Percentiles rank a stretch among this genome's conserved stretches.
phyloP scores from a whole-genome alignment of 768 basidiomycete genomes.

The Hebeloma cylindrosporum region DNA sequence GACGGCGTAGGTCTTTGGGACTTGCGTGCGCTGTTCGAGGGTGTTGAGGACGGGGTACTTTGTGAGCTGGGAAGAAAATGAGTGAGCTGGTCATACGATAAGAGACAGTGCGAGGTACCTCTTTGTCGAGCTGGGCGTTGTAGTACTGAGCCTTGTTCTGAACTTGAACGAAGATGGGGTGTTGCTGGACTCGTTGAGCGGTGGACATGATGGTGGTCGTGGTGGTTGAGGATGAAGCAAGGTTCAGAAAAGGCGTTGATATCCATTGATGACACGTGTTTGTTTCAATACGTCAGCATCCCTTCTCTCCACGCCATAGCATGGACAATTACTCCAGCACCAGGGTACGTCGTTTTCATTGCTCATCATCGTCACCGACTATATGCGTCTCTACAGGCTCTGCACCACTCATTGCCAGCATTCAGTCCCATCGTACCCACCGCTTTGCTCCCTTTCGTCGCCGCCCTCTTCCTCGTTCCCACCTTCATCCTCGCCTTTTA shows the following conservation, averaged over 20 bases:
- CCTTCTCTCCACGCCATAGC: constrained; percentile 26
- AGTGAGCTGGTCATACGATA: constrained; percentile 11
- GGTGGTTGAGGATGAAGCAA: constrained; percentile 25
- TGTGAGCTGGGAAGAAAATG: constrained; percentile 48
- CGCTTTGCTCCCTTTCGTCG: constrained; percentile 67
- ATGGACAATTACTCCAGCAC: constrained; percentile 59
- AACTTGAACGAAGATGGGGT: constrained; percentile 83
- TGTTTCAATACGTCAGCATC: constrained; percentile 51
- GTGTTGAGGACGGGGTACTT: constrained; percentile 86
- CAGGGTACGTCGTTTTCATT: constrained; percentile 41
- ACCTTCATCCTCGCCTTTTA: constrained; percentile 90
- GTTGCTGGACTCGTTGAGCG: constrained; percentile 80
- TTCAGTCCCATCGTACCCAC: constrained; percentile 75
- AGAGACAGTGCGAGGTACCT: constrained; percentile 53
- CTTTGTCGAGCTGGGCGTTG: constrained; percentile 91
- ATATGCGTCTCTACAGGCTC: constrained; percentile 37
- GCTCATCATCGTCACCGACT: constrained; percentile 9
- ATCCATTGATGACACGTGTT: constrained; percentile 66
- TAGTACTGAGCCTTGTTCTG: constrained; percentile 83
- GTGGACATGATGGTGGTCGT: constrained; percentile 61
- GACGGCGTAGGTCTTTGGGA: constrained; percentile 91
- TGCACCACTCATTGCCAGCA: constrained; percentile 65
- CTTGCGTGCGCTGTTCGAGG: constrained; percentile 85
- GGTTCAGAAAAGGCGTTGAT: constrained; percentile 34
- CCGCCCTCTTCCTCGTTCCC: constrained; percentile 65